Conservation (phyloP, 164 flowering plant species). For the Nymphaea thermarum region DNA sequence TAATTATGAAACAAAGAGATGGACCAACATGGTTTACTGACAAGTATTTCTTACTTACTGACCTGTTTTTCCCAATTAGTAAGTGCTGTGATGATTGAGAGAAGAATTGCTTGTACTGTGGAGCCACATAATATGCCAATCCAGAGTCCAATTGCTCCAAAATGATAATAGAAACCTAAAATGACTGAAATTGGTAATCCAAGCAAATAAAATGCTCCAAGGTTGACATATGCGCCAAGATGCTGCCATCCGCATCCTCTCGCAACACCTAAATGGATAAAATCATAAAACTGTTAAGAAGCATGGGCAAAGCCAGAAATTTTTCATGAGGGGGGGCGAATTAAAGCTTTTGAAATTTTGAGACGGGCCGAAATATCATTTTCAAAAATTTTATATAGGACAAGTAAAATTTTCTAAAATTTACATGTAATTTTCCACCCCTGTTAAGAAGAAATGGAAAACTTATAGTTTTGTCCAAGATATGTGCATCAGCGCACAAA, state of each 20-base stretch:
- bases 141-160: slow-evolving; percentile 71
- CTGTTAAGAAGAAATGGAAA: no score
- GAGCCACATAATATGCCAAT: slow-evolving; percentile 50
- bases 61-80: slow-evolving; percentile 68
- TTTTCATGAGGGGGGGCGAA: no score
- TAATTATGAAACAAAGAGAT: no score
- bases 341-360: no score
- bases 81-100: slow-evolving; percentile 28
- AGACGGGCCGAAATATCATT: no score
- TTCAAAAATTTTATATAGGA: no score
- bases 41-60: slow-evolving; percentile 7
- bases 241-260: slow-evolving; percentile 88
- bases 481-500: no score
- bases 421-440: no score
- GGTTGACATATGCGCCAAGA: slow-evolving; percentile 60
- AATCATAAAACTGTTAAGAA: background rate
- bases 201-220: slow-evolving; percentile 49
- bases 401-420: no score
- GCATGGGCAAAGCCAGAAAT: no score
- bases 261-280: slow-evolving; percentile 37
- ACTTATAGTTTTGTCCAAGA: no score
- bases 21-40: no score
- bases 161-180: slow-evolving; percentile 32
- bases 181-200: slow-evolving; percentile 52
- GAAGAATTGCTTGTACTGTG: slow-evolving; percentile 31